phyloP scores from a whole-genome alignment of 1,139 yeast species.

The Wickerhamomyces sp. region DNA sequence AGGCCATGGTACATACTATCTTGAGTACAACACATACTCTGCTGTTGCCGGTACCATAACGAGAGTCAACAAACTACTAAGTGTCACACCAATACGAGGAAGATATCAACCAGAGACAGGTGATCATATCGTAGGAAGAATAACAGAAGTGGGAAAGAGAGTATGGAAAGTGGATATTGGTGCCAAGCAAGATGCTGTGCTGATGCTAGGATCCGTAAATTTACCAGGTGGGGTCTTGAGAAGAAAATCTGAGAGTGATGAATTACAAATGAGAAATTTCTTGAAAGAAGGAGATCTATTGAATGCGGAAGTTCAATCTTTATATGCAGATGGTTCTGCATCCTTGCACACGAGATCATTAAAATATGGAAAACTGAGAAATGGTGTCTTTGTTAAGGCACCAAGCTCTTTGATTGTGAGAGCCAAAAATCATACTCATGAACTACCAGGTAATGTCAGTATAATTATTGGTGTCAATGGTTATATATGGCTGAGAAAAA shows the following conservation, averaged over 20 bases:
- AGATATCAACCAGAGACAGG: conserved; percentile 93
- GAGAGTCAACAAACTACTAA: conserved; percentile 78
- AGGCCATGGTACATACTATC: conserved; percentile 93
- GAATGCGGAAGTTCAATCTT: conserved; percentile 92
- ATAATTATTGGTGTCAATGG: conserved; percentile 93
- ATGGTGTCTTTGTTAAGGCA: conserved; percentile 77
- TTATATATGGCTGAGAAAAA: conserved; percentile 85
- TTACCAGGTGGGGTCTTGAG: conserved; percentile 96
- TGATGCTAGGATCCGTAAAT: conserved; percentile 93
- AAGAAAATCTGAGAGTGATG: conserved; percentile 92
- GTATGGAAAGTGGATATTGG: conserved; percentile 98
- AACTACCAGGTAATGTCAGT: conserved; percentile 87
- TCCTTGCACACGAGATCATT: conserved; percentile 92
- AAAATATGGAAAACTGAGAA: conserved; percentile 90
- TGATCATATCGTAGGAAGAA: conserved; percentile 91
- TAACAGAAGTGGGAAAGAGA: conserved; percentile 89
- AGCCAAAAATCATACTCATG: conserved; percentile 81
- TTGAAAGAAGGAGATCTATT: conserved; percentile 95
- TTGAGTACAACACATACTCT: conserved; percentile 67
- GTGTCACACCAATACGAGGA: conserved; percentile 84
- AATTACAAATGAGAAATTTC: conserved; percentile 90
- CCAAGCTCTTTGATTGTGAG: conserved; percentile 81
- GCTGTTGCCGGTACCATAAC: conserved; percentile 91
- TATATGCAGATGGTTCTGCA: conserved; percentile 88
- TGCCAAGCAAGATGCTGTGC: conserved; percentile 83